Percentiles rank a stretch among this genome's conserved stretches.
Conservation (phyloP, 345 rosid species). For the Corchorus olitorius region DNA sequence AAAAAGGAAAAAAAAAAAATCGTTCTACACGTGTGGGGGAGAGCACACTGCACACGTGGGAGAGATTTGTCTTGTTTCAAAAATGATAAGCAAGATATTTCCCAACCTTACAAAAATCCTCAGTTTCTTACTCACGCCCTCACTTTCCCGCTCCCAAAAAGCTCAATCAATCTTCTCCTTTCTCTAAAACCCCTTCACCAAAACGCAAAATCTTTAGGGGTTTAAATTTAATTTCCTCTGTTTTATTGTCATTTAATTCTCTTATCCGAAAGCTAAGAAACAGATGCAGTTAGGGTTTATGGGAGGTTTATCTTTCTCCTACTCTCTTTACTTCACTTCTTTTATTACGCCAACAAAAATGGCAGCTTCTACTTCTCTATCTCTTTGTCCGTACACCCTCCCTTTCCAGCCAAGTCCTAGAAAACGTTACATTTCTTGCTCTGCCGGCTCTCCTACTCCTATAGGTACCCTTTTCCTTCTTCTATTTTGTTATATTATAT, state of each 20-base stretch:
- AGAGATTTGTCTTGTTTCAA: background rate
- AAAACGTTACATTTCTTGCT: slow-evolving; percentile 48
- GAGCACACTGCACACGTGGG: background rate
- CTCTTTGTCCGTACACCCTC: slow-evolving; percentile 48
- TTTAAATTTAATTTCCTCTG: slow-evolving; percentile 20
- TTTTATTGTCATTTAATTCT: background rate
- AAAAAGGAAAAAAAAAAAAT: background rate
- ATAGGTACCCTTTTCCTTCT: slow-evolving; percentile 37
- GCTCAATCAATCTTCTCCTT: background rate
- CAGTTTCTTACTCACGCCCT: background rate
- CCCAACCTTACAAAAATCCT: slow-evolving; percentile 28
- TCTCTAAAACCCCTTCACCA: background rate
- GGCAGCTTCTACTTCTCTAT: slow-evolving; percentile 65
- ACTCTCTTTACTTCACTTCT: slow-evolving; percentile 35
- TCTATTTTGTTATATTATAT: background rate
- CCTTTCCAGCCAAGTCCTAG: slow-evolving; percentile 32
- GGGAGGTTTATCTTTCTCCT: slow-evolving; percentile 36
- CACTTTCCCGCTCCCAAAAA: slow-evolving; percentile 39
- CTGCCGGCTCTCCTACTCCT: slow-evolving; percentile 49
- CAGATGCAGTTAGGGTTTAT: slow-evolving; percentile 35
- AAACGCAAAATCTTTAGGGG: slow-evolving; percentile 21
- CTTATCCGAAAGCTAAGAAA: background rate
- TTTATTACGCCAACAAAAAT: slow-evolving; percentile 33
- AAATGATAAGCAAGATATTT: slow-evolving; percentile 32
- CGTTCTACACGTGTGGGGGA: background rate